These are phyloP conservation scores for Stereocaulon alpinum DNA, from an alignment of 495 filamentous ascomycete species.

Conservation along the genomic window DNA sequence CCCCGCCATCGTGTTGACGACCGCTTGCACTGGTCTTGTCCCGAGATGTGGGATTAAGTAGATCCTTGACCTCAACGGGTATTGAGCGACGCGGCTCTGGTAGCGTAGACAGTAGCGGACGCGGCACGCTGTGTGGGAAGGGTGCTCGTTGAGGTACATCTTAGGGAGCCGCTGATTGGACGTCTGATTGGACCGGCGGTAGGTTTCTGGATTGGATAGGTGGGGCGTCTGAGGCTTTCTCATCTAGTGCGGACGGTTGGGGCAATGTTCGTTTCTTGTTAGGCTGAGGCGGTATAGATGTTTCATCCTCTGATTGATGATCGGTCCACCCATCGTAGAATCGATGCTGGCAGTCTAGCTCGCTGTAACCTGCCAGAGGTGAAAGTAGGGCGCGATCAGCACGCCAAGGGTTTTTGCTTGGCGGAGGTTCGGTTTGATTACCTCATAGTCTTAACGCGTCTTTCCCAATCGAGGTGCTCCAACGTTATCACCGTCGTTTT, in stretches of 20 bases:
- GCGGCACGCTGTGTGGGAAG: conserved; percentile 31
- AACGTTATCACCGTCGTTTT: no score
- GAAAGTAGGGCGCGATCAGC: conserved; percentile 2
- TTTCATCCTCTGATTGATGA: conserved; percentile 25
- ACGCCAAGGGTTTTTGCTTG: not conserved
- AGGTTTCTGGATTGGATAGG: not conserved
- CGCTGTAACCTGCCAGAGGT: not conserved
- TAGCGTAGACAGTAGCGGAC: conserved; percentile 26
- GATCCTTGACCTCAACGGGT: conserved; percentile 36
- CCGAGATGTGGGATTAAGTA: conserved; percentile 25
- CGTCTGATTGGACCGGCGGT: not conserved
- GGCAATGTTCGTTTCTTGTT: conserved; percentile 23
- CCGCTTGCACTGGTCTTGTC: not conserved
- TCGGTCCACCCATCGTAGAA: conserved; percentile 29
- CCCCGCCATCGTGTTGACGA: conserved; percentile 17
- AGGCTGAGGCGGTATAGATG: conserved; percentile 37
- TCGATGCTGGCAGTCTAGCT: conserved; percentile 24
- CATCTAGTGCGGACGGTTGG: not conserved
- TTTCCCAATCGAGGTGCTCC: no score
- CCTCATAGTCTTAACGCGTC: not conserved
- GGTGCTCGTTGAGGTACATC: conserved; percentile 17
- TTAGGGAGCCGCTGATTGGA: not conserved
- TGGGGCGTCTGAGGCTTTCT: not conserved
- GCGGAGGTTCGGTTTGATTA: not conserved
- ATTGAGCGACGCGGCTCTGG: conserved; percentile 18